These are phyloP conservation scores for Medicago arabica DNA, from an alignment of 306 rosid species.

Conservation along the genomic window DNA sequence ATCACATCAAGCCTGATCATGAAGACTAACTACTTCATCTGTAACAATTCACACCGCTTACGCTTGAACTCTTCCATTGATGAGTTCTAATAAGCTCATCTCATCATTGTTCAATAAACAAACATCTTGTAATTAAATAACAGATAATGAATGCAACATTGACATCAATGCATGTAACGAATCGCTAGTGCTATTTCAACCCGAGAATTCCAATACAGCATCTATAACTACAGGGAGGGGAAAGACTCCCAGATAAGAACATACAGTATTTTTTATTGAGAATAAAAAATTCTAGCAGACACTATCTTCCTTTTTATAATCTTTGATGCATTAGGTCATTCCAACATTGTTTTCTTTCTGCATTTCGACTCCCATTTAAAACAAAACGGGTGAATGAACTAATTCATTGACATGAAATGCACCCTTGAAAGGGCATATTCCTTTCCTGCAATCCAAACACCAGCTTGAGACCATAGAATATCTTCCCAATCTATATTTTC, in stretches of 20 bases:
- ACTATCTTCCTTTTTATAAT: neutral
- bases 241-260: too few species aligned
- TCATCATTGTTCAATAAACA: neutral
- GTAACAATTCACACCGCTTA: neutral
- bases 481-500: slow-evolving; percentile 98
- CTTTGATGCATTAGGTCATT: neutral
- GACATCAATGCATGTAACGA: neutral
- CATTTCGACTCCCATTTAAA: neutral
- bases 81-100: neutral
- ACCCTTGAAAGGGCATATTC: slow-evolving; percentile 94
- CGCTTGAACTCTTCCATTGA: neutral
- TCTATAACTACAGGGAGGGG: neutral
- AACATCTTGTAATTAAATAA: neutral
- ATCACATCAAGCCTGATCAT: neutral
- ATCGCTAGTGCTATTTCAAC: neutral
- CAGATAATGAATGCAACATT: neutral
- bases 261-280: neutral
- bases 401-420: slow-evolving; percentile 83
- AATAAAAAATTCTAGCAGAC: neutral
- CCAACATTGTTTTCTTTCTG: neutral
- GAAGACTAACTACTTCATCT: neutral
- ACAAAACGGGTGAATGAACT: slow-evolving; percentile 29
- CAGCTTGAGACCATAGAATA: slow-evolving; percentile 97
- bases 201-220: neutral
- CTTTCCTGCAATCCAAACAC: slow-evolving; percentile 93